Percentiles rank a stretch among this genome's conserved stretches.
Conservation (phyloP, 2,329 filamentous ascomycete species). For the Penicillium hesseltinei region DNA sequence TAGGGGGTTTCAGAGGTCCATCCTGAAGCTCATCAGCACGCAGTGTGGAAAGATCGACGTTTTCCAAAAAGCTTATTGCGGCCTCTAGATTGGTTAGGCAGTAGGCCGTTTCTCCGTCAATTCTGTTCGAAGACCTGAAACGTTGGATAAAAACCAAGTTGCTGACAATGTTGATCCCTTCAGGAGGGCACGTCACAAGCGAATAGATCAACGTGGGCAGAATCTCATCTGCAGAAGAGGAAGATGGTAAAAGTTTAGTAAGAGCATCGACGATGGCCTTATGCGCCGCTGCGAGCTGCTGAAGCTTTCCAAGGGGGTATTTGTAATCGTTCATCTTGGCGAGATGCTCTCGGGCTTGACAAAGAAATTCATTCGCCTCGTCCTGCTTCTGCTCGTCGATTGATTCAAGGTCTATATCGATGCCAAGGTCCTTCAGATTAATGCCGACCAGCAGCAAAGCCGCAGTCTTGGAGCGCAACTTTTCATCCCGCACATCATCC, state of each 20-base stretch:
- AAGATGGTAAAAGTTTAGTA: slow-evolving; percentile 63
- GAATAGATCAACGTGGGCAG: slow-evolving; percentile 96
- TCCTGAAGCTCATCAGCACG: slow-evolving; percentile 74
- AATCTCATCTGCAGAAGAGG: slow-evolving; percentile 93
- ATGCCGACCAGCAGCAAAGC: slow-evolving; percentile 90
- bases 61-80: slow-evolving; percentile 89
- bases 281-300: slow-evolving; percentile 82
- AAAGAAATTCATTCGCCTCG: slow-evolving; percentile 71
- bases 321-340: slow-evolving; percentile 80
- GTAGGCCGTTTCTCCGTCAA: slow-evolving; percentile 93
- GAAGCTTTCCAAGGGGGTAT: slow-evolving; percentile 87
- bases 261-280: slow-evolving; percentile 91
- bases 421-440: slow-evolving; percentile 76
- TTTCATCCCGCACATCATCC: slow-evolving; percentile 92
- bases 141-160: slow-evolving; percentile 92
- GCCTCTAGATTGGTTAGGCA: slow-evolving; percentile 95
- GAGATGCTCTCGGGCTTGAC: slow-evolving; percentile 68
- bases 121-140: slow-evolving; percentile 79
- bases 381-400: slow-evolving; percentile 59
- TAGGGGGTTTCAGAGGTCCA: slow-evolving; percentile 60
- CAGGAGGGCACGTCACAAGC: slow-evolving; percentile 83
- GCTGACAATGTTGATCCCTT: slow-evolving; percentile 84
- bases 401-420: slow-evolving; percentile 61
- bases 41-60: slow-evolving; percentile 86
- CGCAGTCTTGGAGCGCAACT: slow-evolving; percentile 88